Base-by-base conservation (phyloP, 768 basidiomycete genomes). In the Lactarius psammicola region DNA sequence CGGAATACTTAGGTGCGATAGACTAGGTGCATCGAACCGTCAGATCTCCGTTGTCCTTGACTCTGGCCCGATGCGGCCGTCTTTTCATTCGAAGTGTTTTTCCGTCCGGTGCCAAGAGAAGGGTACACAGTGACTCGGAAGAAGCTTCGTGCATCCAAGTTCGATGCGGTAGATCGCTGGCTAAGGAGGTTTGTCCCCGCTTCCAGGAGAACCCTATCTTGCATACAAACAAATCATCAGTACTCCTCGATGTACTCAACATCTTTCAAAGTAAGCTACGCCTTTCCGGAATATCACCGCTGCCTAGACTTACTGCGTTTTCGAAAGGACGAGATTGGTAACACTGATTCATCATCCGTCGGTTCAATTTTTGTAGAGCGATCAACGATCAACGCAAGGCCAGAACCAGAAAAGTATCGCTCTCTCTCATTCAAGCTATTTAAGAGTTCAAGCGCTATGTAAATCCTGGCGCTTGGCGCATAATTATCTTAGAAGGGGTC, bases 21-120 rank as follows among this genome's bases (percentile, higher is more conserved):
- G n/a, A 10, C 44, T n/a, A 46, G 44, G 46, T 26, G 46, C 11
- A 49, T 5, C 4, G 4, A 1, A 9, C n/a, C n/a, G 2, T 49
- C 23, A 15, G 23, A 23, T 26, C 36, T 11, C 30, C 34, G 8
- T 38, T 23, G 40, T 26, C 63, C 26, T 34, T 13, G 36, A 55
- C 33, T 23, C 36, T 18, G 58, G 17, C 26, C 42, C 33, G 15
- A 40, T 57, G 69, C 66, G 69, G 67, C n/a, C 15, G 13, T 1
- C 20, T 9, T 49, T 38, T 40, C 44, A 7, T 23, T 46, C 44
- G 46, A 13, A 5, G 4, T 15, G n/a, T 26, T n/a, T 23, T 26
- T 13, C 10, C 10, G 42, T 44, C 6, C 20, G 20, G 20, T 20
- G 1, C 20, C 42, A 20, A 42, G 13, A 20, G 42, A 42, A 42